Base-by-base conservation (phyloP, 768 basidiomycete genomes). In the Lactarius hatsudake region DNA sequence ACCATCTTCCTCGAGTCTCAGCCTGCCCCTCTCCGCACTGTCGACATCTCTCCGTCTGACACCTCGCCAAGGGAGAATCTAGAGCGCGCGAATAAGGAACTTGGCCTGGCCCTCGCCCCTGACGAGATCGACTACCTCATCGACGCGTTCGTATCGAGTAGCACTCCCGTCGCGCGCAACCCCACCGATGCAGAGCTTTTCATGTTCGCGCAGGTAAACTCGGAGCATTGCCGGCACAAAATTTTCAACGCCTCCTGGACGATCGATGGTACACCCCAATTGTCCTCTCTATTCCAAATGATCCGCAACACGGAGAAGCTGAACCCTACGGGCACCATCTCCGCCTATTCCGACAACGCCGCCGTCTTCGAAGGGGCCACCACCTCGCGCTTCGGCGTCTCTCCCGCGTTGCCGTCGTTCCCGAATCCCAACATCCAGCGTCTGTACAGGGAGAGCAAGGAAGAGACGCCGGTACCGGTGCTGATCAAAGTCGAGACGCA, bases 121-220 rank as follows among this genome's bases (percentile, higher is more conserved):
- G 91, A 94, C 63, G 97, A 99, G 76, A 92, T 98, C 68, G 86
- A 60, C 38, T 99, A 98, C 77, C 87, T 98, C 69, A 84, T 97
- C 70, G 83, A 91, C 62, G 94, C 92, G 13, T 99, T 94, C 77
- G 82, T 92, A 32, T 81, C 89, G n/a, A 89, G 90, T 6, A 65
- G 80, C 6, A 74, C 81, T 15, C 83, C 90, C 1, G 86, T 91
- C 76, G 81, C 82, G 58, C 87, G 96, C 42, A 89, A 94, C 74
- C 97, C 96, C 9, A 97, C 93, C 45, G 97, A 98, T 75, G 96
- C 96, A 3, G 97, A 99, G 76, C 82, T 99, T 9, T 99, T 99
- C 85, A 99, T 98, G 97, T 99, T 98, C 77, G 96, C 97, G 3
- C 97, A 99, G 75, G 96, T 99, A 76, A 99, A 99, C 79, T 98